Conservation (phyloP, 768 basidiomycete genomes). For the Kwoniella botswanensis region DNA sequence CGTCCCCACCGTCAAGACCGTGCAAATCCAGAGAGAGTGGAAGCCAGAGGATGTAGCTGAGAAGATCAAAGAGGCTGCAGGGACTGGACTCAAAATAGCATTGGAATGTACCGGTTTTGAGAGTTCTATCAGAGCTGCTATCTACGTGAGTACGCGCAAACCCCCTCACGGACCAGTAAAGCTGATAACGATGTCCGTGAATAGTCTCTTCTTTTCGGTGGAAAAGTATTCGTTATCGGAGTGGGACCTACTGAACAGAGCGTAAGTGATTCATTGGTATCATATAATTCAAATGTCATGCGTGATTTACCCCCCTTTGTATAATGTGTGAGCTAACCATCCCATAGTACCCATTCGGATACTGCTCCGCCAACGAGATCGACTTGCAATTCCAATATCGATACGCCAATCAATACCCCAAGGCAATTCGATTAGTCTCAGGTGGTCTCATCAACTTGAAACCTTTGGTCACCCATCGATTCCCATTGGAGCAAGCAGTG, state of each 20-base stretch:
- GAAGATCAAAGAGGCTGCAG: slow-evolving; percentile 52
- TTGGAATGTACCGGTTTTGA: slow-evolving; percentile 61
- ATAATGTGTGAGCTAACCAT: not conserved
- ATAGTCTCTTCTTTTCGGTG: slow-evolving; percentile 58
- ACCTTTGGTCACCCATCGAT: slow-evolving; percentile 61
- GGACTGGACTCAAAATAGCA: slow-evolving; percentile 47
- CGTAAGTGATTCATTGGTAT: slow-evolving; percentile 30
- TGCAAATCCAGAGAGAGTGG: slow-evolving; percentile 50
- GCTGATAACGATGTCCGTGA: not conserved
- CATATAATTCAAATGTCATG: not conserved
- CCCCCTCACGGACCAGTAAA: no score
- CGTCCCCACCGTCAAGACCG: slow-evolving; percentile 58
- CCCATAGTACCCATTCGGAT: slow-evolving; percentile 58
- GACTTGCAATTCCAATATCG: slow-evolving; percentile 61
- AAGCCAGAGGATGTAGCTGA: slow-evolving; percentile 47
- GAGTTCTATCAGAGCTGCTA: slow-evolving; percentile 56
- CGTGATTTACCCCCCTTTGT: not conserved
- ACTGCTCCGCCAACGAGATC: slow-evolving; percentile 58
- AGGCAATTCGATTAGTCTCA: slow-evolving; percentile 58
- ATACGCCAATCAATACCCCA: slow-evolving; percentile 60
- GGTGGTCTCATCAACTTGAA: slow-evolving; percentile 58
- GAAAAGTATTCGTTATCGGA: slow-evolving; percentile 60
- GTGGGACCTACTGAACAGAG: slow-evolving; percentile 58
- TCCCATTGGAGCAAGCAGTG: slow-evolving; percentile 57
- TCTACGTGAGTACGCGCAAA: slow-evolving; percentile 53